Percentiles rank a stretch among this genome's conserved stretches.
phyloP scores from a whole-genome alignment of 2,329 filamentous ascomycete species.

The Monilinia fructigena region DNA sequence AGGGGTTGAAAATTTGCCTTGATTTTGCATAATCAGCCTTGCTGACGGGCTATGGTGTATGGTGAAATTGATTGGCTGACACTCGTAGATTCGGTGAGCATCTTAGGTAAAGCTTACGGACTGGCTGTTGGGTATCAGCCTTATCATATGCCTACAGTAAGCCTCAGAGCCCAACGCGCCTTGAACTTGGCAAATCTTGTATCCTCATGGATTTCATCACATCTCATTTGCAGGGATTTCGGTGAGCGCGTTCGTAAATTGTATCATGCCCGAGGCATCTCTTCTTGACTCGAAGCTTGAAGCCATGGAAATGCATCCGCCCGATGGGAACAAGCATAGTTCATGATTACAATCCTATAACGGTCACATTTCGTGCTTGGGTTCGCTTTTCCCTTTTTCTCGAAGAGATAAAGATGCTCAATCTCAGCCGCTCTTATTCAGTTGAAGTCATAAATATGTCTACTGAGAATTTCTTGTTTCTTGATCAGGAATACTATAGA shows the following conservation, averaged over 20 bases:
- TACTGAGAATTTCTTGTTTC: neutral
- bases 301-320: neutral
- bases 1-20: constrained; percentile 2
- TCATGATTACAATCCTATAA: neutral
- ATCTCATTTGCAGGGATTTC: neutral
- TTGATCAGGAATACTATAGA: neutral
- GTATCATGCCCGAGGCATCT: neutral
- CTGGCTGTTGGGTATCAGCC: constrained; percentile 12
- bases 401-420: constrained; percentile 1
- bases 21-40: constrained; percentile 24
- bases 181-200: neutral
- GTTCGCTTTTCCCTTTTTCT: neutral
- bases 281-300: neutral
- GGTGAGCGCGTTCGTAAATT: constrained; percentile 3
- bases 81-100: constrained; percentile 21
- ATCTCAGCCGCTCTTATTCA: neutral
- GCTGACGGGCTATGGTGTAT: constrained; percentile 10
- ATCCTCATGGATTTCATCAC: neutral
- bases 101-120: neutral
- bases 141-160: neutral
- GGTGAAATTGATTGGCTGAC: constrained; percentile 7
- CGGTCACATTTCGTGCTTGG: neutral
- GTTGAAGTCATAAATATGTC: neutral
- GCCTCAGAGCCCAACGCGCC: constrained; percentile 10
- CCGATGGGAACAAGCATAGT: neutral